These are phyloP conservation scores for Termitomyces sp. DNA, from an alignment of 768 basidiomycete species.

Conservation along the genomic window DNA sequence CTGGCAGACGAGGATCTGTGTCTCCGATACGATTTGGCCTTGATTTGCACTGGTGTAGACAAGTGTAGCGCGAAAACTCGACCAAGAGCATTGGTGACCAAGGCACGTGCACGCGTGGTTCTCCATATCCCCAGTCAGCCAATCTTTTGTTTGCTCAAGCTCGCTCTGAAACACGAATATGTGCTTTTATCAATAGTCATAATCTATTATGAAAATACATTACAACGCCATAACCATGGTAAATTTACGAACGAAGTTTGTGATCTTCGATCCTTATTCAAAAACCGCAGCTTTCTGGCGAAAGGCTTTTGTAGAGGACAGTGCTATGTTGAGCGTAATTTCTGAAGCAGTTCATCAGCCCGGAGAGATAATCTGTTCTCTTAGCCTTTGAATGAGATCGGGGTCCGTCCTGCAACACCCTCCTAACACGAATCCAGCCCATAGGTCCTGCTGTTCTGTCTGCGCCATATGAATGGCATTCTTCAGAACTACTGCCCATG, in stretches of 20 bases:
- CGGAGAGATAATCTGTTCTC: neutral
- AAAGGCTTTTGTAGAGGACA: neutral
- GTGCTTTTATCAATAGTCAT: neutral
- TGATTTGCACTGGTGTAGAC: neutral
- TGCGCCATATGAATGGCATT: conserved; percentile 17
- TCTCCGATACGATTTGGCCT: neutral
- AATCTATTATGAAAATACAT: neutral
- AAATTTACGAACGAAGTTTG: too few relatives aligned
- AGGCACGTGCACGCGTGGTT: conserved; percentile 11
- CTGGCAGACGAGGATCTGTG: neutral
- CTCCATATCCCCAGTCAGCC: too few relatives aligned
- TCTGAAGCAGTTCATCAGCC: neutral
- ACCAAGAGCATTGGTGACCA: neutral
- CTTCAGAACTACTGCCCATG: conserved; percentile 32
- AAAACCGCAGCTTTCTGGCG: neutral
- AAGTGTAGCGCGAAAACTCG: neutral
- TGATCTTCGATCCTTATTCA: neutral
- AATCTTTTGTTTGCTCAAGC: neutral
- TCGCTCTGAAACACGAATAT: neutral
- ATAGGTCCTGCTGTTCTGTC: conserved; percentile 18
- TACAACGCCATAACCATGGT: neutral
- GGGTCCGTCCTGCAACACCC: conserved; percentile 67
- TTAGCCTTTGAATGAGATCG: conserved; percentile 34
- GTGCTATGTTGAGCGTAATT: neutral
- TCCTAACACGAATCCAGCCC: conserved; percentile 55